These are phyloP conservation scores for Starmerella sp. DNA, from an alignment of 805 yeast genomes.

Conservation along the genomic window DNA sequence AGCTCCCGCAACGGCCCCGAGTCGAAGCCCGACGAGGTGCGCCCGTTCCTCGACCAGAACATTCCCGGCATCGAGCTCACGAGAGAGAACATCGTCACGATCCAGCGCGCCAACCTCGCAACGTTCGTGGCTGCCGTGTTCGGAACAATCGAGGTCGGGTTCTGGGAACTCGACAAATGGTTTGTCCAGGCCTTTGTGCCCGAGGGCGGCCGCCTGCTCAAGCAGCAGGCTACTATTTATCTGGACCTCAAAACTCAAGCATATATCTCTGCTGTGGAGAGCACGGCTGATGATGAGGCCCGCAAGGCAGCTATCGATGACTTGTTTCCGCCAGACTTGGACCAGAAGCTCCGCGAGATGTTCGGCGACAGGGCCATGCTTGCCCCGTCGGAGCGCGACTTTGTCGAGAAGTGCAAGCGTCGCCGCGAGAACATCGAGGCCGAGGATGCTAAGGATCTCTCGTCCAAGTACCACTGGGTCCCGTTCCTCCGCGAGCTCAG, in stretches of 20 bases:
- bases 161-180: conserved; percentile 70
- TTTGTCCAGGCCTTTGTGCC: conserved; percentile 86
- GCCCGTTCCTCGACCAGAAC: conserved; percentile 18
- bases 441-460: conserved; percentile 38
- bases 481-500: conserved; percentile 66
- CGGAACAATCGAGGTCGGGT: conserved; percentile 77
- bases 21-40: conserved; percentile 12
- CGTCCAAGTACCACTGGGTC: conserved; percentile 76
- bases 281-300: conserved; percentile 37
- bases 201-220: conserved; percentile 48
- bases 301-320: conserved; percentile 59
- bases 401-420: conserved; percentile 58
- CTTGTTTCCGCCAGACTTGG: conserved; percentile 56
- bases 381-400: conserved; percentile 71
- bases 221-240: conserved; percentile 67
- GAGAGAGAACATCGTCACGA: conserved; percentile 40
- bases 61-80: conserved; percentile 17
- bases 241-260: conserved; percentile 93
- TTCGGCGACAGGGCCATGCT: conserved; percentile 30
- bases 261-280: conserved; percentile 71
- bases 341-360: conserved; percentile 30
- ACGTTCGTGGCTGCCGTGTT: conserved; percentile 80
- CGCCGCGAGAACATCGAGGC: conserved; percentile 51
- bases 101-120: conserved; percentile 77
- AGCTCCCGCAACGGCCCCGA: conserved; percentile 11